Conservation (phyloP, 2,329 filamentous ascomycete species). For the Ophiostoma tasmaniense region DNA sequence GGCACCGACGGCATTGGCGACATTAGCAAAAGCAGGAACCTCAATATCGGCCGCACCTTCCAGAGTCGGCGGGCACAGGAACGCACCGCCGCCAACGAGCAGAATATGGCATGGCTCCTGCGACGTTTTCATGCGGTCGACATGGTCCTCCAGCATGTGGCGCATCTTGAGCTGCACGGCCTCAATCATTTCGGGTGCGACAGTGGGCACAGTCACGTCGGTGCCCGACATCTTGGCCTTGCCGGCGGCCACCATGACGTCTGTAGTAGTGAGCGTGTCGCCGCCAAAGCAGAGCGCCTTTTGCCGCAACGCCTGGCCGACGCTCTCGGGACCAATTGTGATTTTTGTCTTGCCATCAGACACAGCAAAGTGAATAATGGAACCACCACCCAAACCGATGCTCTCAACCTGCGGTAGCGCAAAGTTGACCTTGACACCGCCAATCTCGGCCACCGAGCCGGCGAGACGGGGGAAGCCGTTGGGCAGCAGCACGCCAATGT, state of each 20-base stretch:
- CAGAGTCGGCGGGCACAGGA: not conserved
- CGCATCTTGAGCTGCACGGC: slow-evolving; percentile 34
- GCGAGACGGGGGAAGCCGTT: slow-evolving; percentile 57
- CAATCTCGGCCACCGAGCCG: slow-evolving; percentile 52
- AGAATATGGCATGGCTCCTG: slow-evolving; percentile 50
- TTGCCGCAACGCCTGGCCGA: slow-evolving; percentile 37
- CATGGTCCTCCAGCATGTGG: slow-evolving; percentile 44
- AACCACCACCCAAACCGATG: slow-evolving; percentile 52
- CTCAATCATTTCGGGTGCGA: slow-evolving; percentile 26
- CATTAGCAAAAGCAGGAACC: not conserved
- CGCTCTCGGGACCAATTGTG: slow-evolving; percentile 24
- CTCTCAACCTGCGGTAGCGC: slow-evolving; percentile 49
- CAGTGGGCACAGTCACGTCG: slow-evolving; percentile 23
- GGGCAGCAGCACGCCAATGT: slow-evolving; percentile 51
- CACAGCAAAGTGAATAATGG: slow-evolving; percentile 20
- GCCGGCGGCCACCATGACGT: slow-evolving; percentile 34
- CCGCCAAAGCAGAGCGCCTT: slow-evolving; percentile 51
- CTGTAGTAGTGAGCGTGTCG: slow-evolving; percentile 49
- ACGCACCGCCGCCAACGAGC: slow-evolving; percentile 50
- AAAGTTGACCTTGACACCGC: slow-evolving; percentile 55
- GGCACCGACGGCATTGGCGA: slow-evolving; percentile 58
- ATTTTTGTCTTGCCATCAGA: slow-evolving; percentile 14
- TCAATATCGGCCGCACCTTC: not conserved
- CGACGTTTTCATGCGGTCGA: slow-evolving; percentile 56
- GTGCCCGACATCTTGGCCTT: not conserved